Evolutionary conservation across 768 basidiomycete genomes (phyloP), one percentile per base, ranked within the genome.

Genomic region (Collybia mongolica): DNA sequence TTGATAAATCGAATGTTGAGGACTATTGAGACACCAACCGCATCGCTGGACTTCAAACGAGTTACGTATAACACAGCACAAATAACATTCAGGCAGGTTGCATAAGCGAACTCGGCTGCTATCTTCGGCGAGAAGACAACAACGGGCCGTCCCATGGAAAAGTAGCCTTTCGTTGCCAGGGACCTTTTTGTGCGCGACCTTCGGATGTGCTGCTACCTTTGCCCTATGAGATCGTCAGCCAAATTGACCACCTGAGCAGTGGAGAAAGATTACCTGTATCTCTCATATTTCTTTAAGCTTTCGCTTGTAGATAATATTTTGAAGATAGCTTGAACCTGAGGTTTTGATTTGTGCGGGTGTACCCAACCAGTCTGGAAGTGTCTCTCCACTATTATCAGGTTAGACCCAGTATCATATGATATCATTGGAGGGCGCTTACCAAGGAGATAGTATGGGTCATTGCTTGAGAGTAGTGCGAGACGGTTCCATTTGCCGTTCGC

Each of bases 91-190:
- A 11, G 75, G 58, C 7, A 79, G 65, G 41, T 60, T 54, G 53
- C 85, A 87, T 12, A 79, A 69, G n/a, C 73, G 65, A 19, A 74
- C 65, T 32, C 76, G 71, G 39, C 63, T 66, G 7, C 60, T 62
- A 18, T 74, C 75, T 44, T 87, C 85, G n/a, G 73, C 85, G 6
- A 87, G 54, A 3, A 73, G 61, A 56, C 85, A 87, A 7, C 65
- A 68, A 44, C 83, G 74, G 46, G 74, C 79, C 12, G 83, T 87
- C n/a, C 85, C 85, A 62, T 87, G 85, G 58, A 86, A 87, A 22
- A 85, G 72, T 1, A 84, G 65, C 54, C 75, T 76, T 62, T 86
- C 84, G 54, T 80, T 80, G 35, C 72, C 74, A 15, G 14, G 67
- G 60, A 48, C 63, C 60, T 36, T 58, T 53, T 35, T 56, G 53